These are phyloP conservation scores for Tulasnella sp. DNA, from an alignment of 768 basidiomycete genomes.

Conservation along the genomic window DNA sequence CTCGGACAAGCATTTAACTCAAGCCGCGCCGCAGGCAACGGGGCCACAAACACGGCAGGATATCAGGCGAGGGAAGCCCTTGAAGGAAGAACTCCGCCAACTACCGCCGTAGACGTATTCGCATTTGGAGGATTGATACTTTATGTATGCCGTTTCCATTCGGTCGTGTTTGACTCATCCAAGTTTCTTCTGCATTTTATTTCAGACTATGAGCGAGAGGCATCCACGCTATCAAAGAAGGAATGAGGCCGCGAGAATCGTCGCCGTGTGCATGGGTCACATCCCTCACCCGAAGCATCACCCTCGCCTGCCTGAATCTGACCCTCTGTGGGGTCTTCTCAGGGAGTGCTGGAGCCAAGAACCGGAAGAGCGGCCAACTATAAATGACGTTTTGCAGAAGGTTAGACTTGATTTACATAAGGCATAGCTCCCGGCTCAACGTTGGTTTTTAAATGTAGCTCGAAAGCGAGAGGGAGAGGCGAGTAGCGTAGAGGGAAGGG, in stretches of 20 bases:
- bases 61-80: too few relatives aligned
- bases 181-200: too few relatives aligned
- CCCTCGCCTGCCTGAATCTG: not conserved
- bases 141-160: too few relatives aligned
- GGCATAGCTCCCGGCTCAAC: fast-evolving
- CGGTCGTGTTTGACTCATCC: too few relatives aligned
- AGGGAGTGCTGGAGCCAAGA: not conserved
- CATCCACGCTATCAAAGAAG: not conserved
- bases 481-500: not conserved
- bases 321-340: not conserved
- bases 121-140: too few relatives aligned
- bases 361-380: not conserved
- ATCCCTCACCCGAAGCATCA: not conserved
- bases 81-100: too few relatives aligned
- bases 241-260: not conserved
- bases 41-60: too few relatives aligned
- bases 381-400: not conserved
- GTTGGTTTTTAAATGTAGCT: not conserved
- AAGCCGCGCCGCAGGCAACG: too few relatives aligned
- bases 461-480: not conserved
- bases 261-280: not conserved
- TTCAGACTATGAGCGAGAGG: not conserved
- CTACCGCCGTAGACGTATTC: too few relatives aligned
- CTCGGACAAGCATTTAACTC: too few relatives aligned
- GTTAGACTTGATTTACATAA: not conserved